Base-by-base conservation (phyloP, 768 basidiomycete genomes). In the Podaxis rugospora region DNA sequence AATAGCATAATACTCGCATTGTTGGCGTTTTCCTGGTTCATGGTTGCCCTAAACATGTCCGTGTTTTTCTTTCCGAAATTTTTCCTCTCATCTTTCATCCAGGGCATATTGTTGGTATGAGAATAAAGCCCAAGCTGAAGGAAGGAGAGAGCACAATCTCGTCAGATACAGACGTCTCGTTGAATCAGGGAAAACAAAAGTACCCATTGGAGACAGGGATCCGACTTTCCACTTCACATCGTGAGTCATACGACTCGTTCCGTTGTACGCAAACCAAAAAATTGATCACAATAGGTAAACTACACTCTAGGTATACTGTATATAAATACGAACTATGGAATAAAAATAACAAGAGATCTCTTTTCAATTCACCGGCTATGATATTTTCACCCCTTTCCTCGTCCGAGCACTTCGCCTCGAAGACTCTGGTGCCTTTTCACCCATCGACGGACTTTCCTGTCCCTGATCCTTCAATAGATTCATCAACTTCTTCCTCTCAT, bases 401-500 rank as follows among this genome's bases (percentile, higher is more conserved):
- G 64, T 55, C 36, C 64, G 61, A 37, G 11, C 47, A 32, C 52
- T 32, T n/a, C 52, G 57, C 50, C 44, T 65, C 53, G 44, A 35
- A 51, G 58, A 46, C 50, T 60, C 55, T 49, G 50, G 49, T 25
- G 54, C 39, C 46, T 28, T 51, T n/a, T n/a, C 62, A 46, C 32
- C 44, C 50, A 36, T 55, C 40, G 21, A 36, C 51, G 36, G 55
- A 51, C 63, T 37, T 37, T 62, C 56, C 39, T 64, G 66, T 11
- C 62, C 62, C 47, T 54, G 68, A 36, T 64, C 66, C 42, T 70
- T 79, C 49, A 89, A 66, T 66, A 90, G 70, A 57, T 71, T 77
- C 80, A 88, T 78, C 64, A 90, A 67, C 68, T 81, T 75, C 62
- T 78, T 74, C 70, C 81, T 81, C 70, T 87, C 87, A 51, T 81